phyloP scores from a whole-genome alignment of 768 basidiomycete species.

The Leccinum subgranulosum region DNA sequence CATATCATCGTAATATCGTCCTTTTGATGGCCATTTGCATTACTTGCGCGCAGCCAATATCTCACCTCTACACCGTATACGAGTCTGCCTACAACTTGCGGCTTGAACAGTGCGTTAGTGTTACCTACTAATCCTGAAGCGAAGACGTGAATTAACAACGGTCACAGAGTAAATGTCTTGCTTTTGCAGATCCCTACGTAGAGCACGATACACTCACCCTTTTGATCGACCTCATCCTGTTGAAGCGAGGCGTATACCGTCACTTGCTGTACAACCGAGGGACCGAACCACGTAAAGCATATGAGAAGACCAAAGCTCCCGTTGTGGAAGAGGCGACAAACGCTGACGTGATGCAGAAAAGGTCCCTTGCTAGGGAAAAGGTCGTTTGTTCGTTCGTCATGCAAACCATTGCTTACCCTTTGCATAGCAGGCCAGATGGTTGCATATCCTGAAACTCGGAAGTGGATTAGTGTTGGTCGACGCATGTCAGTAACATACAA shows the following conservation, averaged over 20 bases:
- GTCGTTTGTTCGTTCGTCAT: constrained; percentile 12
- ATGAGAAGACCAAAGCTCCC: constrained; percentile 12
- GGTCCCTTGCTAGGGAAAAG: constrained; percentile 23
- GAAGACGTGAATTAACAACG: constrained; percentile 5
- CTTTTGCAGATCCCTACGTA: constrained; percentile 83
- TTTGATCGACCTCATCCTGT: constrained; percentile 74
- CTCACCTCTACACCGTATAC: constrained; percentile 80
- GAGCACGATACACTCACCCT: constrained; percentile 76
- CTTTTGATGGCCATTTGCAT: constrained; percentile 77
- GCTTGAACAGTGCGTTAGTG: constrained; percentile 79
- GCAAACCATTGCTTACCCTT: not conserved
- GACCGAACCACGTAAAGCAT: constrained; percentile 52
- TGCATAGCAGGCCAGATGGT: constrained; percentile 59
- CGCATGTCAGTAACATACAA: constrained; percentile 53
- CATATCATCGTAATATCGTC: too few species aligned
- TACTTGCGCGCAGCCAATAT: constrained; percentile 60
- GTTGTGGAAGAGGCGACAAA: not conserved
- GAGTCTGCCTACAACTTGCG: constrained; percentile 74
- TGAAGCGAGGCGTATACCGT: constrained; percentile 78
- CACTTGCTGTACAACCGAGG: constrained; percentile 83
- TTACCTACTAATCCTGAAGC: not conserved
- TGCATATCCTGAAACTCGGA: constrained; percentile 58
- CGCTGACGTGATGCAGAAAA: not conserved
- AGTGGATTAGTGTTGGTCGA: constrained; percentile 58
- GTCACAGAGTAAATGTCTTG: constrained; percentile 52